Evolutionary conservation across 208 protist genomes (phyloP).

Genomic region (Tritrichomonas foetus): DNA sequence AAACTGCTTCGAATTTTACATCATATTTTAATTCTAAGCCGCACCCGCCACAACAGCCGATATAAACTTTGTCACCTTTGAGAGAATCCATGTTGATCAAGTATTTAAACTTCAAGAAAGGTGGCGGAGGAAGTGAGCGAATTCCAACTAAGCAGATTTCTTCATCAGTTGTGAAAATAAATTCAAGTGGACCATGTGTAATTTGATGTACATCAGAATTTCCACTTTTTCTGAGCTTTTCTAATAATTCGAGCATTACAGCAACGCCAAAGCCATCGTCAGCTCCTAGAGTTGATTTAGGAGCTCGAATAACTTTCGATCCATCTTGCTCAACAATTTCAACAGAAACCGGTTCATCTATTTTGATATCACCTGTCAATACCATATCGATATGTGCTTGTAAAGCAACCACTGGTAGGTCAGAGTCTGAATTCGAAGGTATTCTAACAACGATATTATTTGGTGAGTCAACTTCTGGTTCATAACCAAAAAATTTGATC

Average conservation of each 20-base stretch:
- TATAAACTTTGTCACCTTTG: not conserved
- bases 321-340: not conserved
- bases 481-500: not conserved
- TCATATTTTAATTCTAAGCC: not conserved
- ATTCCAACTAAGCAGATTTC: not conserved
- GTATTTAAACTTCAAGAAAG: not conserved
- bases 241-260: not conserved
- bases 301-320: not conserved
- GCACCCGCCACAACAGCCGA: not conserved
- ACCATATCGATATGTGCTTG: slow-evolving; percentile 7
- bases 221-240: not conserved
- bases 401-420: not conserved
- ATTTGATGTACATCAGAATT: too few species aligned
- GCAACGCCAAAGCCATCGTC: slow-evolving; percentile 25
- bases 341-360: not conserved
- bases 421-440: not conserved
- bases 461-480: not conserved
- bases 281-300: not conserved
- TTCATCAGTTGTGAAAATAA: slow-evolving; percentile 21
- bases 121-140: not conserved
- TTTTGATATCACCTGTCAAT: not conserved
- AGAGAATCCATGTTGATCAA: not conserved
- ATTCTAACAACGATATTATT: not conserved
- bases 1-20: not conserved
- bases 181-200: not conserved